Conservation (phyloP, 2,329 filamentous ascomycete genomes). For the Tolypocladium tropicale region DNA sequence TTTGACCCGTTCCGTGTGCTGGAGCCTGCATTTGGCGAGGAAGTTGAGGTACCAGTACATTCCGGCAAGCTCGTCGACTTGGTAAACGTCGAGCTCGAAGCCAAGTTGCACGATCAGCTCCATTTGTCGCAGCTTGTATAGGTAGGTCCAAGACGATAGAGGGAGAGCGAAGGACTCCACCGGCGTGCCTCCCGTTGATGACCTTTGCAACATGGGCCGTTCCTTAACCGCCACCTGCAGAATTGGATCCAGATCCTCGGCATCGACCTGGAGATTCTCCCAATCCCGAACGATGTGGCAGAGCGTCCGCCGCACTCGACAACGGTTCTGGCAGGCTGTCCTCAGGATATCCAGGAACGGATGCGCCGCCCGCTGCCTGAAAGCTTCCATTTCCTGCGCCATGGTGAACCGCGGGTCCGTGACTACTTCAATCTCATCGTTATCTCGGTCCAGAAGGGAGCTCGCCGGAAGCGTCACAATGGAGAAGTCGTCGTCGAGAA, state of each 20-base stretch:
- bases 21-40: slow-evolving; percentile 55
- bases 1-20: slow-evolving; percentile 65
- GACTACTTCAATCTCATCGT: slow-evolving; percentile 66
- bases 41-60: slow-evolving; percentile 91
- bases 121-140: slow-evolving; percentile 84
- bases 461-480: slow-evolving; percentile 65
- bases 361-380: slow-evolving; percentile 50
- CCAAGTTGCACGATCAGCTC: slow-evolving; percentile 82
- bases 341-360: slow-evolving; percentile 78
- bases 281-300: slow-evolving; percentile 75
- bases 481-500: slow-evolving; percentile 75
- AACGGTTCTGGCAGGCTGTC: slow-evolving; percentile 80
- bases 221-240: slow-evolving; percentile 54
- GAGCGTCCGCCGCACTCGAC: slow-evolving; percentile 79
- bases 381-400: slow-evolving; percentile 61
- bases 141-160: slow-evolving; percentile 79
- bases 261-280: slow-evolving; percentile 74
- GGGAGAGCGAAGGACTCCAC: slow-evolving; percentile 56
- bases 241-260: slow-evolving; percentile 64
- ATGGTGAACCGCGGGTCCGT: slow-evolving; percentile 66
- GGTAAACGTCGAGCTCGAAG: slow-evolving; percentile 88
- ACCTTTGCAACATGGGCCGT: slow-evolving; percentile 41
- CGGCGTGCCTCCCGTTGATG: slow-evolving; percentile 21
- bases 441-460: slow-evolving; percentile 58
- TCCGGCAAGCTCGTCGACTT: slow-evolving; percentile 68